Percentiles rank a stretch among this genome's conserved stretches.
Conservation (phyloP, 202 grass and related monocot genomes). For the Schoenoplectus triqueter region DNA sequence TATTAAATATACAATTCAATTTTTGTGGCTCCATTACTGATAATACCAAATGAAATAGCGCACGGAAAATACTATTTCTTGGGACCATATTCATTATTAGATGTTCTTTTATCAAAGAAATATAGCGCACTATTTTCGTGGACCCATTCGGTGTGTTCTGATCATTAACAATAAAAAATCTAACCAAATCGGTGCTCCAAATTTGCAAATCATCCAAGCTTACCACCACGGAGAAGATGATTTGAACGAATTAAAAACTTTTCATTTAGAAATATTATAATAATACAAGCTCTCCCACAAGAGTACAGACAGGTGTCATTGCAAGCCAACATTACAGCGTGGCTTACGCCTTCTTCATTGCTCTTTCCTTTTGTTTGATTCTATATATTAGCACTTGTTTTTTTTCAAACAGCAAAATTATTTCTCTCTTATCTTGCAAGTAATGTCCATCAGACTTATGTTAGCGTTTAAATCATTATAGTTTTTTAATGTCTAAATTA, state of each 20-base stretch:
- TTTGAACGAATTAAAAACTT: too few species aligned
- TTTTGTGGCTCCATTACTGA: too few species aligned
- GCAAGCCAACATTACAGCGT: background rate
- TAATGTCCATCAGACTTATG: background rate
- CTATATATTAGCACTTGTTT: background rate
- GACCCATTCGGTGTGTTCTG: too few species aligned
- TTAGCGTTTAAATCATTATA: background rate
- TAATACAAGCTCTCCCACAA: background rate
- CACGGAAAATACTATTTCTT: background rate
- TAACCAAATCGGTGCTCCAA: too few species aligned
- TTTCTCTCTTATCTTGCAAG: background rate
- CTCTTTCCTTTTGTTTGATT: slow-evolving; percentile 13
- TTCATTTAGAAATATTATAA: too few species aligned
- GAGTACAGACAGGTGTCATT: background rate
- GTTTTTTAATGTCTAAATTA: too few species aligned
- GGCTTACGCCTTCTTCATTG: slow-evolving; percentile 21
- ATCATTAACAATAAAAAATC: too few species aligned
- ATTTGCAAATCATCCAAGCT: too few species aligned
- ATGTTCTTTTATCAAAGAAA: too few species aligned
- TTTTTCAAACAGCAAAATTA: background rate
- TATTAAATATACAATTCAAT: background rate
- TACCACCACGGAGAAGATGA: too few species aligned
- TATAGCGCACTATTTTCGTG: too few species aligned
- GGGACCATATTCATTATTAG: background rate
- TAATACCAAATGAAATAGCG: background rate